phyloP scores from a whole-genome alignment of 78 protist genomes.

The Dictyostelium capitatum region DNA sequence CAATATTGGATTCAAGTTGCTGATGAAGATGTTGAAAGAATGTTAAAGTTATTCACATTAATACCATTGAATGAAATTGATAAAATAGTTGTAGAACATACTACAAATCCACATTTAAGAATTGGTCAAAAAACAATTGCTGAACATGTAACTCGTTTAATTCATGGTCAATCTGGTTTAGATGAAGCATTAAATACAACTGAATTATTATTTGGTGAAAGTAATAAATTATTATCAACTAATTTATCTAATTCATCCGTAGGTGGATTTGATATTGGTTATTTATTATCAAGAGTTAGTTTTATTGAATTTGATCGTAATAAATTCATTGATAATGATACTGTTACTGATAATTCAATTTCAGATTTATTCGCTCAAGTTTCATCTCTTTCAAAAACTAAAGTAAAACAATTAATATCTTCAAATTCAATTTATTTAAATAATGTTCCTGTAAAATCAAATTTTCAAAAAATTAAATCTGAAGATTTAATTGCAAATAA shows the following conservation, averaged over 20 bases:
- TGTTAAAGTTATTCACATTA: slow-evolving; percentile 74
- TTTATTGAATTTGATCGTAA: neutral
- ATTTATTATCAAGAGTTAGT: neutral
- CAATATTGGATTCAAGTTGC: slow-evolving; percentile 82
- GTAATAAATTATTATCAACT: slow-evolving; percentile 1
- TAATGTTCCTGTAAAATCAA: neutral
- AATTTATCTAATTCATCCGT: neutral
- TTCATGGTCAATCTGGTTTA: slow-evolving; percentile 73
- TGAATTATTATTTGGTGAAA: slow-evolving; percentile 40
- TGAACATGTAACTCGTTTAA: slow-evolving; percentile 65
- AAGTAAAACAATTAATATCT: neutral
- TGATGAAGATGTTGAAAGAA: slow-evolving; percentile 64
- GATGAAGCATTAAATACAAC: slow-evolving; percentile 75
- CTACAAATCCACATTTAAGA: slow-evolving; percentile 44
- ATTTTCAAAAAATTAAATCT: neutral
- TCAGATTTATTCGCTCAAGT: slow-evolving; percentile 6
- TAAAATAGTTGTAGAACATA: neutral
- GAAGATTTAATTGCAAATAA: slow-evolving; percentile 5
- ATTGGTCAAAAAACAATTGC: slow-evolving; percentile 51
- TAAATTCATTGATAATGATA: neutral
- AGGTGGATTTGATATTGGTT: neutral
- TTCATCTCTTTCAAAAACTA: slow-evolving; percentile 21
- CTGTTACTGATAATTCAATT: neutral
- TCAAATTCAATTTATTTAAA: slow-evolving; percentile 48
- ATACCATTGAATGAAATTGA: slow-evolving; percentile 38